These are phyloP conservation scores for Penicillium sp. DNA, from an alignment of 2,329 filamentous ascomycete genomes.

Conservation along the genomic window DNA sequence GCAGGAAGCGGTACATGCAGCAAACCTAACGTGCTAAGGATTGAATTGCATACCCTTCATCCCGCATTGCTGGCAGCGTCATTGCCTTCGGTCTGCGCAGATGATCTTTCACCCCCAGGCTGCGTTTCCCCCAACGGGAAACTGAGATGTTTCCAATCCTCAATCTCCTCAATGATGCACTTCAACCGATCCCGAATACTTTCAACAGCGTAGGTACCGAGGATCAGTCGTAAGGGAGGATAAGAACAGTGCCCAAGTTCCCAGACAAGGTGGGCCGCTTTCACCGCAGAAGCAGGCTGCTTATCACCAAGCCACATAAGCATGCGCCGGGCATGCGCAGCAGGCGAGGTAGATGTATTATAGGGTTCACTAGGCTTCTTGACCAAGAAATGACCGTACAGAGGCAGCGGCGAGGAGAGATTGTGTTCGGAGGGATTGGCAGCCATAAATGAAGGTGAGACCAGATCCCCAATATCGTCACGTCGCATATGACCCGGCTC, in stretches of 20 bases:
- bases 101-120: constrained; percentile 11
- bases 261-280: constrained; percentile 92
- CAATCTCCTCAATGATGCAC: constrained; percentile 90
- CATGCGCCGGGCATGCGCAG: constrained; percentile 85
- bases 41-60: background rate
- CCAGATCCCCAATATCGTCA: constrained; percentile 61
- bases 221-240: constrained; percentile 79
- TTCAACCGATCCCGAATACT: constrained; percentile 87
- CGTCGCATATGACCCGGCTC: constrained; percentile 85
- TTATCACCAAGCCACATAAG: constrained; percentile 92
- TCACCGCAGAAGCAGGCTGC: constrained; percentile 89
- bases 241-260: constrained; percentile 93
- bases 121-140: constrained; percentile 53
- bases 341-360: constrained; percentile 72
- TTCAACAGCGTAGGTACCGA: constrained; percentile 93
- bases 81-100: constrained; percentile 6
- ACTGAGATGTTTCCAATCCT: constrained; percentile 87
- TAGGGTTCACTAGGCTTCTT: constrained; percentile 84
- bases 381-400: constrained; percentile 90
- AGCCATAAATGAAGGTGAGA: constrained; percentile 30
- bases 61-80: constrained; percentile 7
- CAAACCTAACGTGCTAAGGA: background rate
- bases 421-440: constrained; percentile 28
- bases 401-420: constrained; percentile 60
- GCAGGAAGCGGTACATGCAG: background rate